Conservation (phyloP, 2,329 filamentous ascomycete genomes). For the Fusarium stilboides region DNA sequence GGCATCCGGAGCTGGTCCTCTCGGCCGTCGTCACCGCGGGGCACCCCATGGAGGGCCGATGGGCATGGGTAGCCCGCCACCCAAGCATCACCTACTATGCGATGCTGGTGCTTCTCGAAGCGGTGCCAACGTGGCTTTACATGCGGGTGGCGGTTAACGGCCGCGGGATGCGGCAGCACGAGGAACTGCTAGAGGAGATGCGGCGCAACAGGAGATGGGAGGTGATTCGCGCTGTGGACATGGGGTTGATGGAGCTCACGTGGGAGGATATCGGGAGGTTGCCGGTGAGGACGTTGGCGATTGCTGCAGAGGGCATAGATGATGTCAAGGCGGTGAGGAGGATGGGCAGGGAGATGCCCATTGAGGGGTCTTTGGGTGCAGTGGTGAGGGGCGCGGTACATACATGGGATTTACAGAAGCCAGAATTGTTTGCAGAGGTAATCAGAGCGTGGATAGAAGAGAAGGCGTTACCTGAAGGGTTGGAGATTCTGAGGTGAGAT, state of each 20-base stretch:
- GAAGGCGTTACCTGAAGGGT: conserved; percentile 46
- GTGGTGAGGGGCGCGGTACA: conserved; percentile 57
- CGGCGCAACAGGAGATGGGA: conserved; percentile 51
- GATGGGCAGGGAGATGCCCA: conserved; percentile 48
- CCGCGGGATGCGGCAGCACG: conserved; percentile 48
- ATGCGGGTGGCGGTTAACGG: conserved; percentile 48
- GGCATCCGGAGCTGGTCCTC: conserved; percentile 55
- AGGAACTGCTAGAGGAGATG: conserved; percentile 55
- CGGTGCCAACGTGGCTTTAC: conserved; percentile 51
- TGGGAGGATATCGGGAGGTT: conserved; percentile 49
- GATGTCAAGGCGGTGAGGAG: conserved; percentile 51
- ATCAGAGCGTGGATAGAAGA: conserved; percentile 56
- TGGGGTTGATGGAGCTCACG: conserved; percentile 44
- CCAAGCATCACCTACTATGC: conserved; percentile 50
- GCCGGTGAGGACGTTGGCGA: conserved; percentile 48
- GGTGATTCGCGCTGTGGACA: conserved; percentile 46
- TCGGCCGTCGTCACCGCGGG: conserved; percentile 56
- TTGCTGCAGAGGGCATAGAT: conserved; percentile 55
- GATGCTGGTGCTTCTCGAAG: conserved; percentile 46
- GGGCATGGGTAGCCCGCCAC: conserved; percentile 47
- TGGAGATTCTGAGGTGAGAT: conserved; percentile 42
- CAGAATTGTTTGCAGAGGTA: conserved; percentile 56
- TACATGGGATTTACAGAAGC: conserved; percentile 60
- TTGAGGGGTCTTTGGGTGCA: conserved; percentile 50
- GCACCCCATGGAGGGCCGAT: conserved; percentile 49